A percentile compares a stretch with the other conserved stretches of the same genome.
Evolutionary conservation across 2,329 filamentous ascomycete genomes (phyloP).

Genomic region (Phoma sp.): DNA sequence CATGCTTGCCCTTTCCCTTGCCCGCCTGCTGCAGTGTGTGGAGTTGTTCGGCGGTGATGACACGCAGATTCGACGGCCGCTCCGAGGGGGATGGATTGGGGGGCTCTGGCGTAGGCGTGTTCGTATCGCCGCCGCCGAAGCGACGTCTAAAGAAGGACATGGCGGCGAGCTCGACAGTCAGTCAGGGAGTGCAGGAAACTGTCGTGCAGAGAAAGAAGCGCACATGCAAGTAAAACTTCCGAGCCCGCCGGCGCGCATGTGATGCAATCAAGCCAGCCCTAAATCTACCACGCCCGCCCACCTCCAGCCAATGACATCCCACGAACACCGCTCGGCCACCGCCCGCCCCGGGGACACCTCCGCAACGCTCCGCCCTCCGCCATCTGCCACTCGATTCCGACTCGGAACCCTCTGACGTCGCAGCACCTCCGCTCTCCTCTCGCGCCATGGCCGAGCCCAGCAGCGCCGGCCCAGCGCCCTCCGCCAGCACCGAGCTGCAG

Average conservation of each 20-base stretch:
- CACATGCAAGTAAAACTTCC: not conserved
- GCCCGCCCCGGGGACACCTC: slow-evolving; percentile 1
- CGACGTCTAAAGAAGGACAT: slow-evolving; percentile 50
- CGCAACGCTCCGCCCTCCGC: not conserved
- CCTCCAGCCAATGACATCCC: slow-evolving; percentile 1
- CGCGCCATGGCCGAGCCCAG: slow-evolving; percentile 8
- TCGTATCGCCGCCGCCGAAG: slow-evolving; percentile 41
- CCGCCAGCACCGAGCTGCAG: slow-evolving; percentile 43
- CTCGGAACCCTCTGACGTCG: slow-evolving; percentile 8
- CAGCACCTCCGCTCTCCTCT: not conserved
- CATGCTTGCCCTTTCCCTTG: slow-evolving; percentile 49
- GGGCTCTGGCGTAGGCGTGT: slow-evolving; percentile 18
- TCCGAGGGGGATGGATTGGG: slow-evolving; percentile 20
- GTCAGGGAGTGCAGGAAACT: too few species aligned
- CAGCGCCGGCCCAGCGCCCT: not conserved
- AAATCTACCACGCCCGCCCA: not conserved
- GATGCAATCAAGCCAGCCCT: not conserved
- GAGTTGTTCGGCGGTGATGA: slow-evolving; percentile 60
- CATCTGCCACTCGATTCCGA: not conserved
- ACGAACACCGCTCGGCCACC: slow-evolving; percentile 2
- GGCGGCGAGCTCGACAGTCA: not conserved
- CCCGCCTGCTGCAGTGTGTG: slow-evolving; percentile 52
- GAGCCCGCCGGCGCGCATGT: slow-evolving; percentile 9
- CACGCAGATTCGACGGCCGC: slow-evolving; percentile 53
- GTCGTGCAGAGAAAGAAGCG: too few species aligned